Base-by-base conservation (phyloP, 306 rosid genomes). In the Acacia confusa region DNA sequence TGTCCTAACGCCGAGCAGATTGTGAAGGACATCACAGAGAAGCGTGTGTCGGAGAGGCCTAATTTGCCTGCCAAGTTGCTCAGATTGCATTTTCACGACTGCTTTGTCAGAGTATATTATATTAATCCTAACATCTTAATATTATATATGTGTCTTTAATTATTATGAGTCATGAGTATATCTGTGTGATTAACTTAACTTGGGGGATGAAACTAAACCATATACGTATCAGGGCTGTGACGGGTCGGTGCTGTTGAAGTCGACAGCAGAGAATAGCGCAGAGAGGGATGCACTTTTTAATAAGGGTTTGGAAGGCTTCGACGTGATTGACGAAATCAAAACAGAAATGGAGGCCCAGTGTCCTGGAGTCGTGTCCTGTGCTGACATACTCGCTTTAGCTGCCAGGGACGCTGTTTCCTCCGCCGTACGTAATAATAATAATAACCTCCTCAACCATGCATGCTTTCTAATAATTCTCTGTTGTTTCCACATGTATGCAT, bases 11-110 rank as follows among this genome's bases (percentile, higher is more conserved):
- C 89, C 0, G 91, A 86, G 81, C 25, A 72, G 32, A 89, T 86
- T 47, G 83, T 91, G 44, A 61, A 73, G 69, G 32, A 2, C 34
- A 69, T 78, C 20, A 83, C 79, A 1, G 65, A 68, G 72, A 65
- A 83, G 60, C 87, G 82, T 67, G 90, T 88, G 55, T 24, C 77
- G 8, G 64, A 32, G 17, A 76, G 83, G 66, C 88, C 87, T 40
- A 6, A 9, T 60, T 84, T 91, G 77, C 86, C 86, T 0, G 95
- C 93, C 66, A 89, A 81, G 87, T 79, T 91, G 69, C 81, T 89
- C 12, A 86, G 94, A 71, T 4, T 89, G 90, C 92, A 91, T 81
- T 91, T 85, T 79, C 92, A 91, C 48, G 91, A 91, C 66, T 91
- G 69, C n/a, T 30, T 88, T 78, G 92, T 89, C 75, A 88, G 86